Percentiles rank a stretch among this genome's conserved stretches.
Conservation (phyloP, 148 eudicot genomes). For the Selenicereus undatus region DNA sequence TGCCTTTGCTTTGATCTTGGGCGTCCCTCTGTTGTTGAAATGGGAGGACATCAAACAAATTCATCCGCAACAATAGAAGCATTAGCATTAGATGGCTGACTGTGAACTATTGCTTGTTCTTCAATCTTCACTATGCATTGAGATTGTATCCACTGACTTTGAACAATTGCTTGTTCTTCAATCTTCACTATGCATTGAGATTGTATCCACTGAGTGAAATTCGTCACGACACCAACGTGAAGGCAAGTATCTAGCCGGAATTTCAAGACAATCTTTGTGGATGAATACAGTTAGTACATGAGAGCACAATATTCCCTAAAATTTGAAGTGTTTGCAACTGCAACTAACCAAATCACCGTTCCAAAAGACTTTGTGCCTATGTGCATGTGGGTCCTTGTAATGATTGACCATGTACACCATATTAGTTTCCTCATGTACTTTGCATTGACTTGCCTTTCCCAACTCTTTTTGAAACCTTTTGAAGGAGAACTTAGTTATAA, state of each 20-base stretch:
- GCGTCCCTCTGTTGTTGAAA: conserved; percentile 19
- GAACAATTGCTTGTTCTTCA: neutral
- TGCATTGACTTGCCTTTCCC: neutral
- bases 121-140: neutral
- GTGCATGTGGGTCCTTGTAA: no score
- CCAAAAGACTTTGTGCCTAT: no score
- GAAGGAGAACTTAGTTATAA: neutral
- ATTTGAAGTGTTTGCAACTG: no score
- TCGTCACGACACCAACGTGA: conserved; percentile 9
- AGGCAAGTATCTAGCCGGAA: conserved; percentile 4
- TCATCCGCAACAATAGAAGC: neutral
- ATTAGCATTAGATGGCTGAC: neutral
- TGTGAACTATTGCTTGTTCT: neutral
- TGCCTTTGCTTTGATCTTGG: conserved; percentile 13
- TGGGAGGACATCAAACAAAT: conserved; percentile 14
- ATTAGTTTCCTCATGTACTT: neutral
- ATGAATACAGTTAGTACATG: neutral
- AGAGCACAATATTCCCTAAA: no score
- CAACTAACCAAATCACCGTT: no score
- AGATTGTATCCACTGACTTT: neutral
- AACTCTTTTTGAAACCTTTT: conserved; percentile 3
- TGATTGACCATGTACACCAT: neutral
- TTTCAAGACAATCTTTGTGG: conserved; percentile 16
- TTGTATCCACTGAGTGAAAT: neutral
- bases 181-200: neutral